These are phyloP conservation scores for Adansonia digitata DNA, from an alignment of 345 rosid genomes.

Conservation along the genomic window DNA sequence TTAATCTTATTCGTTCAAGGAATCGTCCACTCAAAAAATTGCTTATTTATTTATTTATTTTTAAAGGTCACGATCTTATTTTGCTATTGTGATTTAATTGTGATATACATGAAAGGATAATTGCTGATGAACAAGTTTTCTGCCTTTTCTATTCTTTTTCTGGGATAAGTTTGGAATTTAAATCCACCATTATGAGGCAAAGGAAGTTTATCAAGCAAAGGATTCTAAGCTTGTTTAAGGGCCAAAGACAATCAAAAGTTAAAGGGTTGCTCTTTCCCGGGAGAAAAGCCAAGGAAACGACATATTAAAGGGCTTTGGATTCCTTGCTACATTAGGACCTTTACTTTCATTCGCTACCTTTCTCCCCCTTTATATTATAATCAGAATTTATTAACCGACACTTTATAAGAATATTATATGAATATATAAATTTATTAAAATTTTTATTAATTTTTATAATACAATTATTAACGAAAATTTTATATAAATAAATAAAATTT, in stretches of 20 bases:
- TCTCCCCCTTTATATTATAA: too few relatives aligned
- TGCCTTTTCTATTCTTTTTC: not conserved
- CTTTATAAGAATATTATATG: too few relatives aligned
- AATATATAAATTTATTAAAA: too few relatives aligned
- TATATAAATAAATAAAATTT: too few relatives aligned
- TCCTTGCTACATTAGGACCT: constrained; percentile 24
- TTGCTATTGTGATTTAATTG: too few relatives aligned
- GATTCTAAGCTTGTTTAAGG: not conserved
- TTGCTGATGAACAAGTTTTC: not conserved
- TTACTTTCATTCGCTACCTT: not conserved
- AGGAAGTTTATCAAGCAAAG: not conserved
- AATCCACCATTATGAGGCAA: not conserved
- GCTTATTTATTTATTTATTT: not conserved
- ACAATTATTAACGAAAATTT: too few relatives aligned
- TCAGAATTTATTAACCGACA: too few relatives aligned
- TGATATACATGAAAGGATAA: not conserved
- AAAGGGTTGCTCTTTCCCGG: constrained; percentile 12
- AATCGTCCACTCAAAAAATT: constrained; percentile 12
- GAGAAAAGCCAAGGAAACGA: constrained; percentile 1
- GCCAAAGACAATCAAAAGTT: not conserved
- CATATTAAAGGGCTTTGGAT: constrained; percentile 19
- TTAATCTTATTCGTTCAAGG: constrained; percentile 7
- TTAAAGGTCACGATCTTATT: not conserved
- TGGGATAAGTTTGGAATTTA: not conserved
- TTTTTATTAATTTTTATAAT: too few relatives aligned